Evolutionary conservation across 2,329 filamentous ascomycete genomes (phyloP), one percentile per base, ranked within the genome.

Genomic region (Colletotrichum sp.): DNA sequence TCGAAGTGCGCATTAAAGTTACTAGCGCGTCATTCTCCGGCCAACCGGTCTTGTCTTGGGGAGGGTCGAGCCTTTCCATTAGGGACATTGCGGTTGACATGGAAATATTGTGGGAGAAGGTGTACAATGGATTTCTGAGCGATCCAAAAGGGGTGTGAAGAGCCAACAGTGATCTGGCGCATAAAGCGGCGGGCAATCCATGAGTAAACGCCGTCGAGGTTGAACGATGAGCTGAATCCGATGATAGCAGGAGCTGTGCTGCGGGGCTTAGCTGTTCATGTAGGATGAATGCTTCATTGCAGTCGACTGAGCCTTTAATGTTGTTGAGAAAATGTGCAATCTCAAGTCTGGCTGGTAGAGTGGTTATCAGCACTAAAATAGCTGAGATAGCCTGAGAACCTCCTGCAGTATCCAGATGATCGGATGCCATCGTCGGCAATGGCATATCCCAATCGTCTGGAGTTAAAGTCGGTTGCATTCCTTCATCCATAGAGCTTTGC

Each of bases 351-450:
- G 8, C 43, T 21, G 43, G 43, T 3, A 52, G n/a, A 5, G 43
- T 52, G n/a, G n/a, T 13, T 52, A 52, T 52, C 6, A 52, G 43
- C 9, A 52, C n/a, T 6, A 21, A 0, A 21, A 52, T 6, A 21
- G 43, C 43, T 1, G 43, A 52, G 10, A 52, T 52, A 3, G 6
- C 43, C 43, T 21, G 43, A 21, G 43, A 13, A 52, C 6, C n/a
- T 48, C 0, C n/a, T 21, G n/a, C 18, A 1, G 2, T 8, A 1
- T 52, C n/a, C 6, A 52, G n/a, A 21, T 52, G 43, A 6, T 21
- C 43, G n/a, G 43, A 52, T 0, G 3, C n/a, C 10, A 12, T 21
- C n/a, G 2, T 13, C 12, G 43, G 43, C 2, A 52, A 52, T 52
- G 43, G 43, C 43, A 52, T 52, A 21, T 52, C 43, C 43, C 43